Evolutionary conservation across 352 stramenopile genomes (phyloP).

Genomic region (Pythium periplocum): DNA sequence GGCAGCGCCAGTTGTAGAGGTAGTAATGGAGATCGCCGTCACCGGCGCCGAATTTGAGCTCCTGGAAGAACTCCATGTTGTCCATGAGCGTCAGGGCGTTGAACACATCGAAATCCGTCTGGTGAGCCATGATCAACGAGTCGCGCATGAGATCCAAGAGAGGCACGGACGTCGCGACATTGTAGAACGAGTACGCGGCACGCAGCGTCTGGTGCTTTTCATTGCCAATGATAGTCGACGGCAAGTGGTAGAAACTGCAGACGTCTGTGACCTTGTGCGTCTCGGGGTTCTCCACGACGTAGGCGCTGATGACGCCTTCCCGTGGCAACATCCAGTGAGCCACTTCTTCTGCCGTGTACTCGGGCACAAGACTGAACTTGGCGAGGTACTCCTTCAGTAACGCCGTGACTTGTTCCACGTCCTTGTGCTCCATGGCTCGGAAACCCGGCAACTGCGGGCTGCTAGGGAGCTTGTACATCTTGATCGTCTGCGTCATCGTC

Average conservation of each 20-base stretch:
- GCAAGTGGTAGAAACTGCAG: conserved; percentile 97
- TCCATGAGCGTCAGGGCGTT: conserved; percentile 70
- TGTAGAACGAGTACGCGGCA: conserved; percentile 99
- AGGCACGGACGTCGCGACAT: conserved; percentile 71
- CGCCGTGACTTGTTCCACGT: conserved; percentile 40
- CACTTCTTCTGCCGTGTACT: conserved; percentile 92
- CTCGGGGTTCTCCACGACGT: conserved; percentile 77
- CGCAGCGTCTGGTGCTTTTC: conserved; percentile 93
- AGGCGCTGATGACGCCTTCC: conserved; percentile 93
- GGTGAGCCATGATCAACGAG: conserved; percentile 47
- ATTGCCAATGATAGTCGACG: conserved; percentile 94
- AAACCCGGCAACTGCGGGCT: conserved; percentile 30
- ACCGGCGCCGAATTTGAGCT: conserved; percentile 56
- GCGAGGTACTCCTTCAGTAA: conserved; percentile 49
- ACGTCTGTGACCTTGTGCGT: conserved; percentile 91
- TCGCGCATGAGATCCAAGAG: conserved; percentile 65
- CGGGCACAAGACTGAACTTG: conserved; percentile 77
- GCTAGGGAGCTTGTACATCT: conserved; percentile 83
- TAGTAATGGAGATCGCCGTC: conserved; percentile 69
- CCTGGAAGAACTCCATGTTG: conserved; percentile 47
- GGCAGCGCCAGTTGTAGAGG: conserved; percentile 71
- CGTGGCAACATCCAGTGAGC: conserved; percentile 97
- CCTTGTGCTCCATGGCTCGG: conserved; percentile 43
- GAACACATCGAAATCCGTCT: conserved; percentile 55
- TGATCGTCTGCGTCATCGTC: conserved; percentile 93